phyloP scores from a whole-genome alignment of 1,284 basidiomycete genomes.

The Gomphus sp. region DNA sequence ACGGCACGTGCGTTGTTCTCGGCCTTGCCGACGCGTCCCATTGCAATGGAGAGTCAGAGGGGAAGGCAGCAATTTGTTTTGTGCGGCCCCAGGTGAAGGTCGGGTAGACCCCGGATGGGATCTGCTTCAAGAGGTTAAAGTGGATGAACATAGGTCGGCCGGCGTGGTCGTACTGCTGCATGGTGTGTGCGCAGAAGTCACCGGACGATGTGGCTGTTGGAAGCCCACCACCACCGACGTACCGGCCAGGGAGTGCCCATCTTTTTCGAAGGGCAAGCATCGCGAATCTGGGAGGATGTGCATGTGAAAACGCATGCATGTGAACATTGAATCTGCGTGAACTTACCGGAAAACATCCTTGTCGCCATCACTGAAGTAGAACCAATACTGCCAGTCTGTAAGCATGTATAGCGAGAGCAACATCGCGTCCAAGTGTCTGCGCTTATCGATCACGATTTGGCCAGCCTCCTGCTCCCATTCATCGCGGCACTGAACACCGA shows the following conservation, averaged over 20 bases:
- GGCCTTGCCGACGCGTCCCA: neutral
- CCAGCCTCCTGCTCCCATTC: slow-evolving; percentile 37
- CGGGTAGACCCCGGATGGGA: slow-evolving; percentile 25
- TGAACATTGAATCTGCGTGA: neutral
- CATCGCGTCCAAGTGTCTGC: slow-evolving; percentile 31
- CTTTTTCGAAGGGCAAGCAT: slow-evolving; percentile 34
- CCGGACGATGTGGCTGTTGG: slow-evolving; percentile 16
- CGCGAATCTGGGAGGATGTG: slow-evolving; percentile 19
- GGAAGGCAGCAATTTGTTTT: slow-evolving; percentile 26
- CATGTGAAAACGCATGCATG: neutral
- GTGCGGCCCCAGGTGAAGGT: slow-evolving; percentile 29
- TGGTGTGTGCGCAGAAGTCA: slow-evolving; percentile 28
- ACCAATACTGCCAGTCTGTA: slow-evolving; percentile 27
- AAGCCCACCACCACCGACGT: slow-evolving; percentile 14
- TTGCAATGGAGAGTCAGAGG: neutral
- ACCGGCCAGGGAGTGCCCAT: slow-evolving; percentile 36
- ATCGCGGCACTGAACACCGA: slow-evolving; percentile 35
- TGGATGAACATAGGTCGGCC: slow-evolving; percentile 34
- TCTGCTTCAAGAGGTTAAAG: slow-evolving; percentile 34
- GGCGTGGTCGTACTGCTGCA: slow-evolving; percentile 31
- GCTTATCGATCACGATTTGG: slow-evolving; percentile 35
- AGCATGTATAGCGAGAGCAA: slow-evolving; percentile 31
- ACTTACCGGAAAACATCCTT: slow-evolving; percentile 36
- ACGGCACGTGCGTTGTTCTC: slow-evolving; percentile 13
- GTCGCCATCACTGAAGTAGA: slow-evolving; percentile 35